Evolutionary conservation across 495 filamentous ascomycete genomes (phyloP), one percentile per base, ranked within the genome.

Genomic region (Trichocladium antarcticum): DNA sequence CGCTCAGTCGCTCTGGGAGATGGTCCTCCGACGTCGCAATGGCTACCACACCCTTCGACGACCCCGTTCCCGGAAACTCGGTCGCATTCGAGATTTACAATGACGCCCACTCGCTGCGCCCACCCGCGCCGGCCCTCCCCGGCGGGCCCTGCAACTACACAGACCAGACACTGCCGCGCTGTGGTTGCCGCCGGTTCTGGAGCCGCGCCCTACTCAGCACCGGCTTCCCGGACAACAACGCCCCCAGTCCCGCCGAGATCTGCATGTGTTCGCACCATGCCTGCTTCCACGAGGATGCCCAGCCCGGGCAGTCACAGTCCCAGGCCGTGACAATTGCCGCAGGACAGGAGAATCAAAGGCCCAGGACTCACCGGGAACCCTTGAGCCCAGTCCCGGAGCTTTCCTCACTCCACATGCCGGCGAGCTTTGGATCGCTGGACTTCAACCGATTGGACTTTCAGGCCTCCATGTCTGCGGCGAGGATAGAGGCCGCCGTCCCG

Each of bases 191-290:
- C 49, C 77, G 79, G 16, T 85, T 83, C 67, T 84, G 78, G 79
- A 71, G 72, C 57, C 66, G 65, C 44, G 61, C 70, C 34, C 46
- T 58, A 9, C 34, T 54, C 27, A 46, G 14, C 15, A 49, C 29
- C 41, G 46, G 41, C 15, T 47, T 55, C 28, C 50, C 42, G 37
- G 57, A 54, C 49, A 52, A 27, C 24, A 51, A 35, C 1, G 27
- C 45, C 1, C 21, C 50, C 5, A 65, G 66, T 19, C 59, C 70
- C 31, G 64, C 57, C n/a, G 70, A 69, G 37, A 74, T 74, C 63
- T 85, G 82, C 68, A 76, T 82, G 67, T 85, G 82, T 56, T 75
- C 74, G 12, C 82, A 85, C 60, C 82, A 85, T 70, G 82, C 81
- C 28, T 85, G 82, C 61, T 84, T 76, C 57, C 82, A 85, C 57